Evolutionary conservation across 177 flowering plant genomes (phyloP), one percentile per base, ranked within the genome.

Genomic region (Vitis hybrid): DNA sequence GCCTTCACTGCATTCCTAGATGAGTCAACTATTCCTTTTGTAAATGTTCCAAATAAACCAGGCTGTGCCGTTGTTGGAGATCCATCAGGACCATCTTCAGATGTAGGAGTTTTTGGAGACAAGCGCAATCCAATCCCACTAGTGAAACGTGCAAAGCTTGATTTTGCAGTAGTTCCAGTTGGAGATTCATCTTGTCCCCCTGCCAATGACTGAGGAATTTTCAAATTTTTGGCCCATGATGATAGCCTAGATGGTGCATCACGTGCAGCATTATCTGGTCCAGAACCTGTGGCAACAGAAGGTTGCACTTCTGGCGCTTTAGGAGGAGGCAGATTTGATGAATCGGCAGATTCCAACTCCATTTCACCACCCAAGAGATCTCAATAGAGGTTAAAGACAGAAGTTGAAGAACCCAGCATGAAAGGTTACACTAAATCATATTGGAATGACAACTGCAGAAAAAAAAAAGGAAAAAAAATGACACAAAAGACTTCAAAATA

Each of bases 1-100:
- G 97, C 98, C 81, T 92, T 93, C 64, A 90, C 98, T 2, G 97
- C 98, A 81, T 74, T 95, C 80, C 71, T 93, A 22, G 99, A 95
- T 58, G 98, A 84, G 74, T 95, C 98, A 72, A 93, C 97, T 56
- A 93, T 53, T 22, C 99, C 98, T 84, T 86, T 91, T 7, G 98
- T 89, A 49, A 95, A 58, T 62, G 90, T 81, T 74, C 92, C 99
- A 73, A 95, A 56, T 33, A 95, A 81, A 76, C 92, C 88, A 73
- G 94, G 67, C 72, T 86, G 94, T 62, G 85, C 51, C 19, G 81
- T 5, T 58, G 88, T 53, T 31, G 89, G 76, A 60, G 79, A 60
- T 62, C 79, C 78, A 62, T 77, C 84, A 61, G 79, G 60, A 78
- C 63, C 67, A 66, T 86, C 86, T 66, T 88, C 86, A 33, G 80